Evolutionary conservation across 805 yeast genomes (phyloP), one percentile per base, ranked within the genome.

Genomic region (Diddensiella transvaalensis): DNA sequence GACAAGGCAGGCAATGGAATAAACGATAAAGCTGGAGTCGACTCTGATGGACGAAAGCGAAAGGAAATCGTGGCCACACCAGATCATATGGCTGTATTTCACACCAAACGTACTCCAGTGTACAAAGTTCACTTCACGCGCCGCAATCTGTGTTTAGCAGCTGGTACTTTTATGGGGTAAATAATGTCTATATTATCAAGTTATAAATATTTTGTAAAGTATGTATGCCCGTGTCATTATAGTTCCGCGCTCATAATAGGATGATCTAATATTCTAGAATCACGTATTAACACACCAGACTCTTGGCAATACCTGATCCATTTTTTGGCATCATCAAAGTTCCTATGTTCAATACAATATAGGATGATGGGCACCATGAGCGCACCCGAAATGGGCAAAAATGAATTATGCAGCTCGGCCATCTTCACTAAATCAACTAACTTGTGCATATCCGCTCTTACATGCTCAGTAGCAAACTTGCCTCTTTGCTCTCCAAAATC

Each of bases 71-170:
- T 82, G n/a, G 89, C 96, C 8, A 80, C 95, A 1, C 77, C 80
- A 43, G 99, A 93, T 66, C 95, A 91, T 60, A 78, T 93, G 80
- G 89, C 95, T 3, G 93, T 93, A 18, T 93, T 85, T 65, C 87
- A 87, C 67, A 91, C 99, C 0, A 93, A 89, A 68, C 83, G 83
- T 66, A 89, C 97, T 0, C 96, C 97, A 3, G 93, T 93, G 22
- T 93, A 84, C 70, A 87, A 87, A 59, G 95, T 93, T 30, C 89
- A 85, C 60, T 91, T 93, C 64, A 91, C 98, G 1, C 75, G 95
- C 64, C 74, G 96, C 51, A 93, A 93, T 68, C 69, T 93, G 57
- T 90, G 96, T 58, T 74, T 93, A 32, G 96, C 96, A 0, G 97
- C 87, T 22, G 98, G 99, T 45, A 93, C 93, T 2, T 88, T 85